Conservation (phyloP, 1,284 basidiomycete genomes). For the Mycena sp. region DNA sequence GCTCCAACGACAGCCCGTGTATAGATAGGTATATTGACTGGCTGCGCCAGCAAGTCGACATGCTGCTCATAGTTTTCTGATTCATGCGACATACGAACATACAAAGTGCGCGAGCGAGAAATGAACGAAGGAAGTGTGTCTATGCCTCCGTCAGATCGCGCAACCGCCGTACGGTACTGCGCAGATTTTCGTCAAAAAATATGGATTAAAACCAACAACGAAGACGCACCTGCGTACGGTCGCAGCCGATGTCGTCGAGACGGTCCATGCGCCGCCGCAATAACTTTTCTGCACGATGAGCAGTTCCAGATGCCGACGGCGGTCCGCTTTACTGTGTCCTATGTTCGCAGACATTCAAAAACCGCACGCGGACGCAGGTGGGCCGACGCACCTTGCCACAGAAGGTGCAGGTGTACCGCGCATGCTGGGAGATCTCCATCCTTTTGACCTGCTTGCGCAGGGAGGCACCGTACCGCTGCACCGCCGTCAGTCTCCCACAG, state of each 20-base stretch:
- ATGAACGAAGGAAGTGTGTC: constrained; percentile 32
- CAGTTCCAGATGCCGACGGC: constrained; percentile 99
- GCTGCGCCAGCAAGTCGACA: too few relatives aligned
- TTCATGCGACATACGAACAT: constrained; percentile 37
- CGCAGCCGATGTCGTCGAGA: constrained; percentile 96
- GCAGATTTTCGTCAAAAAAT: constrained; percentile 19
- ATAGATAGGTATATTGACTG: too few relatives aligned
- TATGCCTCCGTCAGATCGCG: constrained; percentile 93
- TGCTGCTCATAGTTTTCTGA: constrained; percentile 29
- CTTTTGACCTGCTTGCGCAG: constrained; percentile 97
- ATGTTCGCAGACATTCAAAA: not conserved
- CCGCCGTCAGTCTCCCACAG: constrained; percentile 10
- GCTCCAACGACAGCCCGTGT: too few relatives aligned
- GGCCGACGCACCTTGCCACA: constrained; percentile 86
- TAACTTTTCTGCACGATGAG: constrained; percentile 93
- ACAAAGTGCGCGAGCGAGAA: constrained; percentile 24
- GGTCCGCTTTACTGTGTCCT: constrained; percentile 72
- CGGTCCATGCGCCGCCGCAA: constrained; percentile 99
- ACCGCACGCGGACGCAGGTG: not conserved
- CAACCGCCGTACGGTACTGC: constrained; percentile 91
- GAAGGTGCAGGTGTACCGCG: constrained; percentile 95
- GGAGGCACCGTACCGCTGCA: constrained; percentile 98
- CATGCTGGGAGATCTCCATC: constrained; percentile 99
- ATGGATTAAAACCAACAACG: constrained; percentile 61
- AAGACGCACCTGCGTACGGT: constrained; percentile 90